A percentile compares a stretch with the other conserved stretches of the same genome.
Evolutionary conservation across 1,139 yeast genomes (phyloP).

Genomic region (Suhomyces atakaporum): DNA sequence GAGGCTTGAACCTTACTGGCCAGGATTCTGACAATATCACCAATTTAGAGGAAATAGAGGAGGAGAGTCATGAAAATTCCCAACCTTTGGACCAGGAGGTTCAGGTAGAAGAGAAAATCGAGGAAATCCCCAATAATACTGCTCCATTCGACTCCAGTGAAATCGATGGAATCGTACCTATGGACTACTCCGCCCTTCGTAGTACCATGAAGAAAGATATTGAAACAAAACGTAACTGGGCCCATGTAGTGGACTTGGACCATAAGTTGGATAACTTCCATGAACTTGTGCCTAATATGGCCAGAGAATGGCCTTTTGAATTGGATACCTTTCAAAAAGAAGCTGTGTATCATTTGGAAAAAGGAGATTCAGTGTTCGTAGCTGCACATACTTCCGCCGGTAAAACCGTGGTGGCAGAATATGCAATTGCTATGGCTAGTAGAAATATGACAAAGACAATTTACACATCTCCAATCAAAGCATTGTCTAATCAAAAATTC

Average conservation of each 20-base stretch:
- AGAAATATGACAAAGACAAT: slow-evolving; percentile 90
- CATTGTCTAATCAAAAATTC: slow-evolving; percentile 89
- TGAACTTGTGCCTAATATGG: slow-evolving; percentile 90
- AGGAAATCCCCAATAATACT: not conserved
- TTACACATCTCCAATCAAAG: slow-evolving; percentile 92
- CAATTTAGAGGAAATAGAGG: slow-evolving; percentile 6
- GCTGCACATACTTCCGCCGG: slow-evolving; percentile 98
- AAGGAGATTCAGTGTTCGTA: slow-evolving; percentile 95
- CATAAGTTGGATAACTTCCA: slow-evolving; percentile 81
- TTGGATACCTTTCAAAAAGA: slow-evolving; percentile 95
- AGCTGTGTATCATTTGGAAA: slow-evolving; percentile 93
- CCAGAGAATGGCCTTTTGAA: slow-evolving; percentile 90
- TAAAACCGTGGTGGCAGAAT: slow-evolving; percentile 90
- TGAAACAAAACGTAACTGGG: slow-evolving; percentile 71
- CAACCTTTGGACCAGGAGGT: too few species aligned
- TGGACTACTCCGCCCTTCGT: slow-evolving; percentile 43
- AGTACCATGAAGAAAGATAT: slow-evolving; percentile 30
- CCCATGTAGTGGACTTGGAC: slow-evolving; percentile 88
- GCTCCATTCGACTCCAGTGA: slow-evolving; percentile 43
- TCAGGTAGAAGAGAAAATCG: slow-evolving; percentile 1
- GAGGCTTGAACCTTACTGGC: slow-evolving; percentile 56
- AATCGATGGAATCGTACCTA: slow-evolving; percentile 78
- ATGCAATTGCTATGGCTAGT: slow-evolving; percentile 90
- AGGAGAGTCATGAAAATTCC: too few species aligned
- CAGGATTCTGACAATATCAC: slow-evolving; percentile 8